Conservation (phyloP, 2,329 filamentous ascomycete genomes). For the Verticillium nonalfalfae region DNA sequence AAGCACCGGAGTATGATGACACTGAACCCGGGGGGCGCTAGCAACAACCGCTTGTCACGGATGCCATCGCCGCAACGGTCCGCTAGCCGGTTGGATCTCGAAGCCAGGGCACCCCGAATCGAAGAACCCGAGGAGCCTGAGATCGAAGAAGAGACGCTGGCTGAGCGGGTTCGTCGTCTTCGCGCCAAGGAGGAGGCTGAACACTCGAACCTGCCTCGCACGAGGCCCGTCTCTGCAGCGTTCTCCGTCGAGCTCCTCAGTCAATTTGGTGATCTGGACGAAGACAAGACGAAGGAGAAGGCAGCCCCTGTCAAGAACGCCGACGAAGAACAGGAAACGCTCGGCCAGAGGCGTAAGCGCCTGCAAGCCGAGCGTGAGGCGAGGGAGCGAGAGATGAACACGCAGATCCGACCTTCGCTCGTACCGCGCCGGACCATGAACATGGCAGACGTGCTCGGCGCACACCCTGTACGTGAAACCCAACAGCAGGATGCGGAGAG, state of each 20-base stretch:
- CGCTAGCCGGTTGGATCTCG: constrained; percentile 20
- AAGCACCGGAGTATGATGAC: constrained; percentile 39
- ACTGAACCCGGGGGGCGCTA: constrained; percentile 23
- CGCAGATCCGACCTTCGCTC: constrained; percentile 2
- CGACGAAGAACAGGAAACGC: constrained; percentile 63
- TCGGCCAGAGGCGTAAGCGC: constrained; percentile 69
- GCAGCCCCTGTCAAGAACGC: constrained; percentile 19
- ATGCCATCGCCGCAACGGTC: constrained; percentile 12
- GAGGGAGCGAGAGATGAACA: constrained; percentile 47
- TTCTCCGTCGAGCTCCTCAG: constrained; percentile 66
- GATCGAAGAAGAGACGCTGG: constrained; percentile 60
- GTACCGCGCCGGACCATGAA: constrained; percentile 14
- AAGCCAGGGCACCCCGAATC: constrained; percentile 13
- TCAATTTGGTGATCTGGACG: constrained; percentile 50
- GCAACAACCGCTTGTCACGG: constrained; percentile 17
- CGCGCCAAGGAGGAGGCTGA: constrained; percentile 45
- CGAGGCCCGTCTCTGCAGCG: constrained; percentile 54
- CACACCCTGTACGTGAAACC: constrained; percentile 31
- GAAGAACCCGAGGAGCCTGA: constrained; percentile 25
- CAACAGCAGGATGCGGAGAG: constrained; percentile 32
- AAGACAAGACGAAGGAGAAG: constrained; percentile 27
- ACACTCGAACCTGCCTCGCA: constrained; percentile 39
- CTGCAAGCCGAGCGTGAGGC: constrained; percentile 66
- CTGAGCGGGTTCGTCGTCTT: constrained; percentile 58
- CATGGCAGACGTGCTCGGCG: constrained; percentile 52